A percentile compares a stretch with the other conserved stretches of the same genome.
Evolutionary conservation across 2,329 filamentous ascomycete species (phyloP).

Genomic region (Cordyceps fumosorosea): DNA sequence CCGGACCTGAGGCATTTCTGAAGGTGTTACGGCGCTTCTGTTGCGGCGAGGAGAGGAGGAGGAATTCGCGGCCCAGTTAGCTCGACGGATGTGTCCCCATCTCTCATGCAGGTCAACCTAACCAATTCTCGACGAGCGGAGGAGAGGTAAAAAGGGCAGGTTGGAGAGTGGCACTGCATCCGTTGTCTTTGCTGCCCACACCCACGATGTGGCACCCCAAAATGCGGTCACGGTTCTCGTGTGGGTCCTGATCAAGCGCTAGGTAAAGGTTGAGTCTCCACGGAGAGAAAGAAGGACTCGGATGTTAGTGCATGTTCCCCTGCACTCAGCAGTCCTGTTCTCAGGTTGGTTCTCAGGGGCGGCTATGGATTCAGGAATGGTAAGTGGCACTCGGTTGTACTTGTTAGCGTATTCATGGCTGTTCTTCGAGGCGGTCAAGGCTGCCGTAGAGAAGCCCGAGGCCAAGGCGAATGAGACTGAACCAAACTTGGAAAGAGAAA

Average conservation of each 20-base stretch:
- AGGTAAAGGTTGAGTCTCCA: background rate
- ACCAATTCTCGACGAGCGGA: background rate
- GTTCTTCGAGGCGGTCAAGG: constrained; percentile 6
- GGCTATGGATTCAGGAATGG: background rate
- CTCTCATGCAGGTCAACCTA: constrained; percentile 5
- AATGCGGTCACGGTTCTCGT: background rate
- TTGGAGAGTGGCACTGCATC: background rate
- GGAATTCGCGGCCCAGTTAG: background rate
- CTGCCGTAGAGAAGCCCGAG: background rate
- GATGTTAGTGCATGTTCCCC: background rate
- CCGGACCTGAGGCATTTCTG: constrained; percentile 29
- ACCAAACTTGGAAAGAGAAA: background rate
- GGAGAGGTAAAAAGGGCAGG: background rate
- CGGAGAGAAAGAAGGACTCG: background rate
- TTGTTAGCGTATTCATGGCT: background rate
- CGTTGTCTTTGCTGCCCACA: background rate
- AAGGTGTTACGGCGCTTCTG: background rate
- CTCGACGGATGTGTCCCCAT: constrained; percentile 5
- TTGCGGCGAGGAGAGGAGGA: background rate
- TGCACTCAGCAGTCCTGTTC: background rate
- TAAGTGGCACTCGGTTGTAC: background rate
- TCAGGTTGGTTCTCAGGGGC: constrained; percentile 4
- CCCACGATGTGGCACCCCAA: background rate
- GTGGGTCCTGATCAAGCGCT: background rate
- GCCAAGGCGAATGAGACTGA: background rate